Percentiles rank a stretch among this genome's conserved stretches.
phyloP scores from a whole-genome alignment of 2,329 filamentous ascomycete genomes.

The Talaromyces verruculosus region DNA sequence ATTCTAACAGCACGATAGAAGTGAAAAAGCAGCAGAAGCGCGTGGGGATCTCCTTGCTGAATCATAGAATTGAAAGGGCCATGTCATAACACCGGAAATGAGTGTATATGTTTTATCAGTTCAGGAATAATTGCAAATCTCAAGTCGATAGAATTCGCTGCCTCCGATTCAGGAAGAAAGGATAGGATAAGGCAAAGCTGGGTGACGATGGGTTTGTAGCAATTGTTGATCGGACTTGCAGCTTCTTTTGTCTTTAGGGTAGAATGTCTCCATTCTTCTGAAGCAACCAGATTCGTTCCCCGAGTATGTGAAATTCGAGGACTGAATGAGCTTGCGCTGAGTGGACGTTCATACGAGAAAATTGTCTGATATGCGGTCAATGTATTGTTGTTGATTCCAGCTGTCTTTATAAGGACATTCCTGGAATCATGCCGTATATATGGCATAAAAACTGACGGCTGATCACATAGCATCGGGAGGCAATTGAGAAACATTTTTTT shows the following conservation, averaged over 20 bases:
- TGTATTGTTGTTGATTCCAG: conserved; percentile 7
- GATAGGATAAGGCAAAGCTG: conserved; percentile 17
- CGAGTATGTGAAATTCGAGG: background rate
- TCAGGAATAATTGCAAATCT: background rate
- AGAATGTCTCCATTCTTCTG: background rate
- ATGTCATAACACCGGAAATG: conserved; percentile 18
- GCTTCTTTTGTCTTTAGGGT: background rate
- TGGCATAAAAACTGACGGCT: conserved; percentile 8
- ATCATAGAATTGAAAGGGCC: conserved; percentile 14
- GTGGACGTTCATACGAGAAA: conserved; percentile 13
- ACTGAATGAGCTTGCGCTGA: background rate
- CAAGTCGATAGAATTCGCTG: background rate
- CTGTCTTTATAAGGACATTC: background rate
- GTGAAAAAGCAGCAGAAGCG: conserved; percentile 15
- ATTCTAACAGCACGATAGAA: conserved; percentile 20
- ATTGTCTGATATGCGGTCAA: conserved; percentile 4
- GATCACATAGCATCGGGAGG: background rate
- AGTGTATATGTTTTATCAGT: conserved; percentile 8
- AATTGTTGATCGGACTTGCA: background rate
- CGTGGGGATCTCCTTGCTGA: conserved; percentile 8
- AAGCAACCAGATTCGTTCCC: background rate
- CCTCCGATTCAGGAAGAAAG: conserved; percentile 13
- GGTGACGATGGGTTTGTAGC: conserved; percentile 9
- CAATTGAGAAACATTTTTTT: conserved; percentile 18
- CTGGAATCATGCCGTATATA: background rate